Conservation (phyloP, 176 grass and related monocot species). For the Chrysopogon serrulatus region DNA sequence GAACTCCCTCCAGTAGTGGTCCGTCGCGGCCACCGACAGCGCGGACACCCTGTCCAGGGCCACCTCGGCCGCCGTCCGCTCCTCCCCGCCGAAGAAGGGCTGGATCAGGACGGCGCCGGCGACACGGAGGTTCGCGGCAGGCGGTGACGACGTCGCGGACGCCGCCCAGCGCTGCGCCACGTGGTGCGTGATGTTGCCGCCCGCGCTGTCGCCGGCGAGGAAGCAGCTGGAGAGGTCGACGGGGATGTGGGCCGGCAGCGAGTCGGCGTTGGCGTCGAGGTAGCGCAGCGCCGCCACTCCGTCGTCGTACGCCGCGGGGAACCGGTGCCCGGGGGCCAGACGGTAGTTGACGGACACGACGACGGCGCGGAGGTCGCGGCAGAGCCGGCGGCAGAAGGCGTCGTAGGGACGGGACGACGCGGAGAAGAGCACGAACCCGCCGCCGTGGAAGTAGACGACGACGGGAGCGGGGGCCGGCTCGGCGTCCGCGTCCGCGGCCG, state of each 20-base stretch:
- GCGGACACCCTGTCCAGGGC: too few relatives aligned
- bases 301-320: conserved; percentile 62
- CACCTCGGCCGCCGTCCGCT: too few relatives aligned
- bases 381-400: conserved; percentile 36
- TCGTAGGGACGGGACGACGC: conserved; percentile 27
- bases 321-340: conserved; percentile 58
- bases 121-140: too few relatives aligned
- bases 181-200: conserved; percentile 87
- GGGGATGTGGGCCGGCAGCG: not conserved
- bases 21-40: too few relatives aligned
- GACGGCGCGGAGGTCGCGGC: conserved; percentile 25
- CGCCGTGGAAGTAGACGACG: conserved; percentile 61
- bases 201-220: conserved; percentile 76
- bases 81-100: too few relatives aligned
- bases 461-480: conserved; percentile 24
- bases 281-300: conserved; percentile 43
- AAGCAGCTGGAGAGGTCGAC: too few relatives aligned
- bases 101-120: too few relatives aligned
- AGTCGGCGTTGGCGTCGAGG: conserved; percentile 7
- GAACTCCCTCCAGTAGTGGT: too few relatives aligned
- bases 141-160: too few relatives aligned
- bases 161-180: too few relatives aligned
- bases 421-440: conserved; percentile 56
- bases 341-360: conserved; percentile 65
- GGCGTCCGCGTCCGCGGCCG: not conserved